Evolutionary conservation across 2,329 filamentous ascomycete species (phyloP).

Genomic region (Lizonia empirigonia): DNA sequence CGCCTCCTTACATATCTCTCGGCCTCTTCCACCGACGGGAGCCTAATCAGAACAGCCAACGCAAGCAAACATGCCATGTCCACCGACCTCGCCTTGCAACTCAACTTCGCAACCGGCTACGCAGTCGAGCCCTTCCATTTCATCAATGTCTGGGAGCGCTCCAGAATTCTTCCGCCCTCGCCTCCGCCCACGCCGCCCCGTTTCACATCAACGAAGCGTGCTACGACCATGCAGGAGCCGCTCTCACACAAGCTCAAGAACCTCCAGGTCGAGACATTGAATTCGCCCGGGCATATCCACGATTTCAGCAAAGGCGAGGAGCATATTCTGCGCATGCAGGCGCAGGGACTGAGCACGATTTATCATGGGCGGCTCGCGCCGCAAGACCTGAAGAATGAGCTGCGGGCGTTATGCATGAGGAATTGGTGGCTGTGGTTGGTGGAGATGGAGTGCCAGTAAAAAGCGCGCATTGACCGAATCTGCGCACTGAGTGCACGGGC

Average conservation of each 20-base stretch:
- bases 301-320: constrained; percentile 16
- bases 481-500: too few relatives aligned
- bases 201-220: neutral
- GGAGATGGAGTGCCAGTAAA: neutral
- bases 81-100: constrained; percentile 16
- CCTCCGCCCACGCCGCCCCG: neutral
- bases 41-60: constrained; percentile 18
- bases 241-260: constrained; percentile 1
- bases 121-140: constrained; percentile 26
- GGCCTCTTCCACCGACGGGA: neutral
- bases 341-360: constrained; percentile 21
- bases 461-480: too few relatives aligned
- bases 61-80: constrained; percentile 28
- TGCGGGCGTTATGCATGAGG: neutral
- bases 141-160: constrained; percentile 18
- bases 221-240: neutral
- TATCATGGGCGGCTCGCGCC: constrained; percentile 17
- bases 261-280: constrained; percentile 22
- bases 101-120: constrained; percentile 23
- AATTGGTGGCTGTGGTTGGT: neutral
- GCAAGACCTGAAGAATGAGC: neutral
- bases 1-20: constrained; percentile 4
- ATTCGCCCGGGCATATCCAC: constrained; percentile 25
- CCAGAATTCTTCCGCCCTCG: neutral
- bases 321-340: constrained; percentile 22